Evolutionary conservation across 208 protist species (phyloP).

Genomic region (Leishmania braziliensis): DNA sequence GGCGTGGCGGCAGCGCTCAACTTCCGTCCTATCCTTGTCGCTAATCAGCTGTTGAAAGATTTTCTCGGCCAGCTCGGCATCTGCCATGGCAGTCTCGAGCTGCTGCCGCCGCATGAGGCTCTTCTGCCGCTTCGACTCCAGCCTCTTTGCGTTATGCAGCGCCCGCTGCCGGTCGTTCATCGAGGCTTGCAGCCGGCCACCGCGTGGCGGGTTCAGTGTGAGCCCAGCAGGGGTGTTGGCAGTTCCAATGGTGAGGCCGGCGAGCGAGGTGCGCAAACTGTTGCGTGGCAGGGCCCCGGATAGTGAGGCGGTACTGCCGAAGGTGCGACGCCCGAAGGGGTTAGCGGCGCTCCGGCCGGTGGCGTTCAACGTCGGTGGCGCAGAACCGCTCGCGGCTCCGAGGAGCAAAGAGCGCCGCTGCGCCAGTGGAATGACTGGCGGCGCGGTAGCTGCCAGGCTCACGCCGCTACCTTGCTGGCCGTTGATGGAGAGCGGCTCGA

Average conservation of each 20-base stretch:
- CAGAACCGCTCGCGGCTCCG: constrained; percentile 38
- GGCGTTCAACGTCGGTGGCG: background rate
- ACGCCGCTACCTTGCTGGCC: constrained; percentile 1
- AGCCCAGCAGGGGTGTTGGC: background rate
- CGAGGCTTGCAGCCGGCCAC: constrained; percentile 11
- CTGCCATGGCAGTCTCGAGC: constrained; percentile 50
- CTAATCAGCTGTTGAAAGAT: constrained; percentile 75
- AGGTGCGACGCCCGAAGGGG: constrained; percentile 51
- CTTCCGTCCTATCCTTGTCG: constrained; percentile 70
- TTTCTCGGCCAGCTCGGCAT: constrained; percentile 59
- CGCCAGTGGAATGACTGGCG: background rate
- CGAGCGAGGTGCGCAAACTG: background rate
- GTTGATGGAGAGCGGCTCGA: constrained; percentile 16
- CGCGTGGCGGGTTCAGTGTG: constrained; percentile 12
- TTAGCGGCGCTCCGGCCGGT: constrained; percentile 5
- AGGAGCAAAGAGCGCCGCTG: background rate
- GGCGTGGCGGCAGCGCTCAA: constrained; percentile 53
- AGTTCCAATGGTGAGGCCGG: background rate
- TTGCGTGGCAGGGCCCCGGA: background rate
- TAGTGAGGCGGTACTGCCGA: constrained; percentile 29
- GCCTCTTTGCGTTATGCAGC: constrained; percentile 21
- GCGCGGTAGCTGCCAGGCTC: constrained; percentile 26
- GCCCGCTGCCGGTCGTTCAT: constrained; percentile 24
- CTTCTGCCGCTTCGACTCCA: constrained; percentile 28
- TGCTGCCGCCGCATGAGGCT: constrained; percentile 36